These are phyloP conservation scores for Mallotus repandus DNA, from an alignment of 441 rosid genomes.

Conservation along the genomic window DNA sequence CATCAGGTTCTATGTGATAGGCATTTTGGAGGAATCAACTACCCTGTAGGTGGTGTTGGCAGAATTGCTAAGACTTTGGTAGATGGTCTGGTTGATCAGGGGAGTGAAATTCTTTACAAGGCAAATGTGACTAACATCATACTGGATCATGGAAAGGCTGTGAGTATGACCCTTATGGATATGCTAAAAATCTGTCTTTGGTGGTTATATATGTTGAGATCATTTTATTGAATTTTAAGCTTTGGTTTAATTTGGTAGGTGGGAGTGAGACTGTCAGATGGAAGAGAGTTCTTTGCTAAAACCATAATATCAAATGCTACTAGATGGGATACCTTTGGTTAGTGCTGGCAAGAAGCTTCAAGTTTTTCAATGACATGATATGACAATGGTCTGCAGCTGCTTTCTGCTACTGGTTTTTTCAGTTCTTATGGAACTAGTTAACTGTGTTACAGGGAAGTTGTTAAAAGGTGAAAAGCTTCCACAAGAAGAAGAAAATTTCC, in stretches of 20 bases:
- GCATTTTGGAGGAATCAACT: conserved; percentile 96
- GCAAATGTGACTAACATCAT: conserved; percentile 75
- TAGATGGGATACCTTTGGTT: conserved; percentile 99
- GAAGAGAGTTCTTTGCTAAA: conserved; percentile 70
- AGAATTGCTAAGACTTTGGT: conserved; percentile 85
- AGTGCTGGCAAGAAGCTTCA: conserved; percentile 28
- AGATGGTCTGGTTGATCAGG: conserved; percentile 70
- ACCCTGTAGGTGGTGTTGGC: conserved; percentile 97
- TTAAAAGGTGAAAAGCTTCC: conserved; percentile 83
- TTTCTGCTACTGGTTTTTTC: conserved; percentile 11
- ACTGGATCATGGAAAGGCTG: conserved; percentile 81
- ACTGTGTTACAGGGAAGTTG: conserved; percentile 60
- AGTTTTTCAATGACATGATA: conserved; percentile 1
- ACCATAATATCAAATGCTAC: conserved; percentile 96
- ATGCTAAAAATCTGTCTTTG: conserved; percentile 14
- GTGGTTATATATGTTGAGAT: conserved; percentile 4
- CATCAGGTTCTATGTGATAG: conserved; percentile 92
- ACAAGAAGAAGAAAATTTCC: conserved; percentile 87
- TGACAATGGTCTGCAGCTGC: not conserved
- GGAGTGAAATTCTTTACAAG: conserved; percentile 83
- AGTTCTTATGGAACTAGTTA: conserved; percentile 9
- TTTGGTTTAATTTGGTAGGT: conserved; percentile 45
- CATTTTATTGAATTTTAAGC: conserved; percentile 15
- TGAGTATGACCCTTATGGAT: conserved; percentile 40
- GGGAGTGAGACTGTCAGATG: conserved; percentile 87